Percentiles rank a stretch among this genome's conserved stretches.
Evolutionary conservation across 2,329 filamentous ascomycete genomes (phyloP).

Genomic region (Raffaelea arxii): DNA sequence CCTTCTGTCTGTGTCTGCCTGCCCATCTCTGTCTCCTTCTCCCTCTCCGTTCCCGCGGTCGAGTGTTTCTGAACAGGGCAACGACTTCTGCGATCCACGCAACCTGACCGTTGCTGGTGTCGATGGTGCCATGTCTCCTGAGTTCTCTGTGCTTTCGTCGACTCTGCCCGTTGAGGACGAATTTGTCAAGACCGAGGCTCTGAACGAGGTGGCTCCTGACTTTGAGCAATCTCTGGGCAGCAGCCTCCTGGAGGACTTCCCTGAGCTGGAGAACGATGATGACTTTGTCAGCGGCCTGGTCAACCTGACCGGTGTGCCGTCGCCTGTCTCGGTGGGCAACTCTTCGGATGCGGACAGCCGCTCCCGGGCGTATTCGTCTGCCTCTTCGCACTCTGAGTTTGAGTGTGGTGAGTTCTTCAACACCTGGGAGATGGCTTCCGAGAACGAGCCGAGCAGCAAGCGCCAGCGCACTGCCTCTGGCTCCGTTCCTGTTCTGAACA

Average conservation of each 20-base stretch:
- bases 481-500: conserved; percentile 29
- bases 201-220: conserved; percentile 23
- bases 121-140: conserved; percentile 40
- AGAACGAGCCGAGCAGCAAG: conserved; percentile 51
- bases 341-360: conserved; percentile 34
- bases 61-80: conserved; percentile 57
- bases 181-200: conserved; percentile 35
- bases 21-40: conserved; percentile 79
- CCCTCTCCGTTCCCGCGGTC: conserved; percentile 69
- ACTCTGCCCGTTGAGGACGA: conserved; percentile 46
- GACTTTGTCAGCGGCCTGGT: conserved; percentile 70
- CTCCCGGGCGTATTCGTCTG: conserved; percentile 57
- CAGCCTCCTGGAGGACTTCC: conserved; percentile 75
- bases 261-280: conserved; percentile 85
- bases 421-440: conserved; percentile 47
- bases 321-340: conserved; percentile 29
- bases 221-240: conserved; percentile 40
- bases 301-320: conserved; percentile 45
- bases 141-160: conserved; percentile 56
- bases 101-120: conserved; percentile 65
- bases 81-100: conserved; percentile 85
- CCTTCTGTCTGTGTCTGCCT: conserved; percentile 54
- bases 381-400: conserved; percentile 65
- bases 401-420: conserved; percentile 52
- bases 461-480: conserved; percentile 37